Percentiles rank a stretch among this genome's conserved stretches.
Conservation (phyloP, 768 basidiomycete genomes). For the Trametes villosa region DNA sequence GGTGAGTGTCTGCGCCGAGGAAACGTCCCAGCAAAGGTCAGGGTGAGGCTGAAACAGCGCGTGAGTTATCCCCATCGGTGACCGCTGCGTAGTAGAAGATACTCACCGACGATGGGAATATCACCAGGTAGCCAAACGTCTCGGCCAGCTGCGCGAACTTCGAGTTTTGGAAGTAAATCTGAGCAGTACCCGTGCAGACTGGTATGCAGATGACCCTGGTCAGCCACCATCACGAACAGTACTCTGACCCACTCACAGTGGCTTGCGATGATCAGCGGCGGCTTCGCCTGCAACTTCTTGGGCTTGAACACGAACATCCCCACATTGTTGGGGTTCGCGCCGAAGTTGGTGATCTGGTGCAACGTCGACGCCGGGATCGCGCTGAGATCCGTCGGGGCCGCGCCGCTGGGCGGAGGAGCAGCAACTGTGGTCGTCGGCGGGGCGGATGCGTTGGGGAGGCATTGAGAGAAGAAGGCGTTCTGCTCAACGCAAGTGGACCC, state of each 20-base stretch:
- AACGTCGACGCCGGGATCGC: constrained; percentile 27
- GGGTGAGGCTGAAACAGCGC: constrained; percentile 18
- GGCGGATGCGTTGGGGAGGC: background rate
- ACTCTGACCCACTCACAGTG: constrained; percentile 39
- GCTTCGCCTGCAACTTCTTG: constrained; percentile 30
- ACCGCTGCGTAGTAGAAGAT: background rate
- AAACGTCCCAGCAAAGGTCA: constrained; percentile 60
- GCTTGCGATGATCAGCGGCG: constrained; percentile 50
- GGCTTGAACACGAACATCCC: constrained; percentile 47
- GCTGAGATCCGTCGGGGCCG: constrained; percentile 12
- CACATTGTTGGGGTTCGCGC: constrained; percentile 57
- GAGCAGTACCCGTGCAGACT: constrained; percentile 51
- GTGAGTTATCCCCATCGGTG: background rate
- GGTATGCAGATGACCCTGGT: background rate
- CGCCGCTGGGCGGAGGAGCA: background rate
- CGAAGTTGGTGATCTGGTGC: constrained; percentile 48
- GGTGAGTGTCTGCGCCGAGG: constrained; percentile 52
- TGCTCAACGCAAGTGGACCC: constrained; percentile 40
- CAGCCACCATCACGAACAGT: background rate
- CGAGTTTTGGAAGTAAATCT: constrained; percentile 52
- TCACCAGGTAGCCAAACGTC: constrained; percentile 50
- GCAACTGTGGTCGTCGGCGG: constrained; percentile 1
- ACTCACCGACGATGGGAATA: constrained; percentile 40
- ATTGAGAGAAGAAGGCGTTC: constrained; percentile 11
- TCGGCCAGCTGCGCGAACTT: constrained; percentile 55